A percentile compares a stretch with the other conserved stretches of the same genome.
Evolutionary conservation across 768 basidiomycete genomes (phyloP).

Genomic region (Lentinula sp.): DNA sequence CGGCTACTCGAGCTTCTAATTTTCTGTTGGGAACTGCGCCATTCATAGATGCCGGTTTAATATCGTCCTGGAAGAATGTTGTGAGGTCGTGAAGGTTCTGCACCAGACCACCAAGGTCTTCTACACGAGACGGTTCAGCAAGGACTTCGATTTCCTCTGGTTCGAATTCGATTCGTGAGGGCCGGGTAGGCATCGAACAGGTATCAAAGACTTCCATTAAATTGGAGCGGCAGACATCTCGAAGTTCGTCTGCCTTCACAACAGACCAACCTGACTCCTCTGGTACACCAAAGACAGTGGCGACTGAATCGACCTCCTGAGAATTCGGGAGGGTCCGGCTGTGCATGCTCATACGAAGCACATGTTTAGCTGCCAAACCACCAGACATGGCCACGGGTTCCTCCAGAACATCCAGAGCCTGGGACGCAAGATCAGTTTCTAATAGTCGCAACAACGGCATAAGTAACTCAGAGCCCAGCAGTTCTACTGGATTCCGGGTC

Average conservation of each 20-base stretch:
- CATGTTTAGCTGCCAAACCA: constrained; percentile 74
- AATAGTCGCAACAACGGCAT: constrained; percentile 87
- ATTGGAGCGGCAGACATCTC: constrained; percentile 66
- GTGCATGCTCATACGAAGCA: constrained; percentile 91
- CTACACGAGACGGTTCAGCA: constrained; percentile 30
- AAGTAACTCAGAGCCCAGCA: constrained; percentile 78
- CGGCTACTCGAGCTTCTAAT: constrained; percentile 74
- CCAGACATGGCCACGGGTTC: constrained; percentile 79
- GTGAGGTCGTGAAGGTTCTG: constrained; percentile 74
- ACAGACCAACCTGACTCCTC: constrained; percentile 86
- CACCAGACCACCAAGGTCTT: constrained; percentile 72
- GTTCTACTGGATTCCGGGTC: constrained; percentile 64
- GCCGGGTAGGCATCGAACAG: constrained; percentile 63
- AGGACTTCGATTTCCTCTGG: constrained; percentile 49
- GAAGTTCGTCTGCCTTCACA: constrained; percentile 55
- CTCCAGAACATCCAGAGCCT: constrained; percentile 91
- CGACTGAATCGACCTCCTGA: constrained; percentile 45
- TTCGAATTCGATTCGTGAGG: constrained; percentile 70
- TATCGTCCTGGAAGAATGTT: constrained; percentile 60
- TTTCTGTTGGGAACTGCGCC: constrained; percentile 46
- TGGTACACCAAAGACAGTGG: constrained; percentile 77
- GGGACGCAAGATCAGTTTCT: constrained; percentile 78
- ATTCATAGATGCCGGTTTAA: constrained; percentile 24
- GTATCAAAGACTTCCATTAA: constrained; percentile 84
- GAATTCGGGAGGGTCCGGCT: constrained; percentile 32